A percentile compares a stretch with the other conserved stretches of the same genome.
Conservation (phyloP, 257 asterid species). For the Handroanthus guayacan region DNA sequence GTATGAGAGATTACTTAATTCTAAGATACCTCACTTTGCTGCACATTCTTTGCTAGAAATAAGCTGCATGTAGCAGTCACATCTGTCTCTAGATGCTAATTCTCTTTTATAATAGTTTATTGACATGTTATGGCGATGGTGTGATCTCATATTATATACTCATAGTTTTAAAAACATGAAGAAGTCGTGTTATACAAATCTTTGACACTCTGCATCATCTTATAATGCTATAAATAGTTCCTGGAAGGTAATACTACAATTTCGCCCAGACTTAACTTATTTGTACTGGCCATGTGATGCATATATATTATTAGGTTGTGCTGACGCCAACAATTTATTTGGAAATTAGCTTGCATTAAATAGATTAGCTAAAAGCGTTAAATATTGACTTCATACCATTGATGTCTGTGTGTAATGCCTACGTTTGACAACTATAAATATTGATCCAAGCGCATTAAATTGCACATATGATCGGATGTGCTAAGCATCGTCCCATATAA, state of each 20-base stretch:
- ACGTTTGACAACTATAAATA: background rate
- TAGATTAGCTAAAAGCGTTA: background rate
- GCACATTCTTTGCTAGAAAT: slow-evolving; percentile 30
- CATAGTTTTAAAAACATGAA: background rate
- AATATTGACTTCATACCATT: slow-evolving; percentile 10
- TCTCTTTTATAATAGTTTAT: background rate
- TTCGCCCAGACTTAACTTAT: slow-evolving; percentile 12
- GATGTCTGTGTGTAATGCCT: background rate
- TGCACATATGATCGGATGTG: too few relatives aligned
- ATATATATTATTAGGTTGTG: slow-evolving; percentile 5
- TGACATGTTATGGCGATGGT: background rate
- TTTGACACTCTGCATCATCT: background rate
- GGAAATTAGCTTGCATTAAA: slow-evolving; percentile 19
- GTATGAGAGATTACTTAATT: background rate
- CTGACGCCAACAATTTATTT: background rate
- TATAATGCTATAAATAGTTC: background rate
- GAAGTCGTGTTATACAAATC: background rate
- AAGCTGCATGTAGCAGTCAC: background rate
- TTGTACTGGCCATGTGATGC: slow-evolving; percentile 23
- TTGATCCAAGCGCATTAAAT: background rate
- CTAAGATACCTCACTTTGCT: background rate
- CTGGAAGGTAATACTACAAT: background rate
- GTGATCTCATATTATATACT: background rate
- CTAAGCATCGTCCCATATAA: too few relatives aligned
- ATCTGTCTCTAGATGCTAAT: slow-evolving; percentile 29